phyloP scores from a whole-genome alignment of 2,329 filamentous ascomycete species.

The Microdochium trichocladiopsis region DNA sequence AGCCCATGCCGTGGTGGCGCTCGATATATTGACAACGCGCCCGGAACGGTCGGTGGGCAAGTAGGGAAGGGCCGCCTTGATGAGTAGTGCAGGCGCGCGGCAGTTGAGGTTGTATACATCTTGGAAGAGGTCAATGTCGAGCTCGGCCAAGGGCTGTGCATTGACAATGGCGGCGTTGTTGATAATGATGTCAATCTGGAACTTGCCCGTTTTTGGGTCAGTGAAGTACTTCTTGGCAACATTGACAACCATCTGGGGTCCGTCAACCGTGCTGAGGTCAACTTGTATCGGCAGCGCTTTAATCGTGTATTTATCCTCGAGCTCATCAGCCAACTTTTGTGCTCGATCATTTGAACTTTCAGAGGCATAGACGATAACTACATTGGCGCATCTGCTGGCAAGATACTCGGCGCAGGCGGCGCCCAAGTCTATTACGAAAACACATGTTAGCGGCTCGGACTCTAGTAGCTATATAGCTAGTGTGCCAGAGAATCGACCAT shows the following conservation, averaged over 20 bases:
- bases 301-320: constrained; percentile 37
- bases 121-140: constrained; percentile 43
- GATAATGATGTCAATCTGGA: constrained; percentile 49
- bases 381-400: constrained; percentile 51
- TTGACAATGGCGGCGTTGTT: constrained; percentile 50
- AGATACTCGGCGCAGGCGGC: constrained; percentile 50
- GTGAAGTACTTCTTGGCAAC: constrained; percentile 36
- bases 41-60: constrained; percentile 50
- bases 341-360: constrained; percentile 42
- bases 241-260: constrained; percentile 44
- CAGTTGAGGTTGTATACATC: constrained; percentile 52
- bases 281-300: constrained; percentile 51
- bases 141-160: constrained; percentile 35
- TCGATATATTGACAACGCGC: constrained; percentile 50
- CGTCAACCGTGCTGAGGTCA: constrained; percentile 50
- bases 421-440: constrained; percentile 53
- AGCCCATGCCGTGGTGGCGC: constrained; percentile 44
- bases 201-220: constrained; percentile 37
- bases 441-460: constrained; percentile 1
- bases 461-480: constrained; percentile 14
- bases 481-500: constrained; percentile 38
- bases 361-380: constrained; percentile 56
- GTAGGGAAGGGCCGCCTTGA: constrained; percentile 43
- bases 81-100: constrained; percentile 44
- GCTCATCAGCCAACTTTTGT: constrained; percentile 35